Evolutionary conservation across 192 early-diverging fungal genomes (phyloP).

Genomic region (Chytriomyces confervae): DNA sequence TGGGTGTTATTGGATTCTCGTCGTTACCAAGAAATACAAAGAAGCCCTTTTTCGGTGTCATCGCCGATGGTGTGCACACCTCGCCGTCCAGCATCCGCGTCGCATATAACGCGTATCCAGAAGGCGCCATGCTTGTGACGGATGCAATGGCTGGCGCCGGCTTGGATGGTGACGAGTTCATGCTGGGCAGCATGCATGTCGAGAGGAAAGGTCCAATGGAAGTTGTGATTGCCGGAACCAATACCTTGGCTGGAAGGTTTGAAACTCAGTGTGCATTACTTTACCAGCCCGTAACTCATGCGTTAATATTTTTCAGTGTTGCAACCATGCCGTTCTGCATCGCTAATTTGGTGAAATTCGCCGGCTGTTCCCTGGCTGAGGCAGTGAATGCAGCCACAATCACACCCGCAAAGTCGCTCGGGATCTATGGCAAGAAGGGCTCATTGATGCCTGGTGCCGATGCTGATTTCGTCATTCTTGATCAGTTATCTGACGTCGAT

Average conservation of each 20-base stretch:
- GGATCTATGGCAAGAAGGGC: constrained; percentile 15
- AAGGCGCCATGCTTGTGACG: constrained; percentile 78
- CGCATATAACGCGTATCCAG: constrained; percentile 78
- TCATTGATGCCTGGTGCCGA: neutral
- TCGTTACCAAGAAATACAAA: constrained; percentile 2
- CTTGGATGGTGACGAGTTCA: constrained; percentile 17
- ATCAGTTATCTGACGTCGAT: neutral
- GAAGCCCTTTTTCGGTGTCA: constrained; percentile 83
- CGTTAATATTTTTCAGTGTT: neutral
- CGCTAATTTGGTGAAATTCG: constrained; percentile 20
- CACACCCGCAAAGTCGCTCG: constrained; percentile 8
- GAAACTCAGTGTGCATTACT: neutral
- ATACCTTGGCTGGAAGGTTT: constrained; percentile 15
- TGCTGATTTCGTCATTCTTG: constrained; percentile 18
- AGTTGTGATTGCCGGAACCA: constrained; percentile 14
- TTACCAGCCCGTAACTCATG: neutral
- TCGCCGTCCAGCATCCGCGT: constrained; percentile 77
- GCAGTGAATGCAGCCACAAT: constrained; percentile 23
- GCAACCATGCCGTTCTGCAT: constrained; percentile 29
- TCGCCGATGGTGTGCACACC: constrained; percentile 83
- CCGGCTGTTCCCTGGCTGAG: constrained; percentile 12
- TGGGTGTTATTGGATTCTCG: constrained; percentile 70
- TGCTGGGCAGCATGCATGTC: constrained; percentile 22
- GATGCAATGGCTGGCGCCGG: constrained; percentile 72
- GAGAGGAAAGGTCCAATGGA: constrained; percentile 15